Conservation (phyloP, 2,329 filamentous ascomycete genomes). For the Neopestalotiopsis sp. region DNA sequence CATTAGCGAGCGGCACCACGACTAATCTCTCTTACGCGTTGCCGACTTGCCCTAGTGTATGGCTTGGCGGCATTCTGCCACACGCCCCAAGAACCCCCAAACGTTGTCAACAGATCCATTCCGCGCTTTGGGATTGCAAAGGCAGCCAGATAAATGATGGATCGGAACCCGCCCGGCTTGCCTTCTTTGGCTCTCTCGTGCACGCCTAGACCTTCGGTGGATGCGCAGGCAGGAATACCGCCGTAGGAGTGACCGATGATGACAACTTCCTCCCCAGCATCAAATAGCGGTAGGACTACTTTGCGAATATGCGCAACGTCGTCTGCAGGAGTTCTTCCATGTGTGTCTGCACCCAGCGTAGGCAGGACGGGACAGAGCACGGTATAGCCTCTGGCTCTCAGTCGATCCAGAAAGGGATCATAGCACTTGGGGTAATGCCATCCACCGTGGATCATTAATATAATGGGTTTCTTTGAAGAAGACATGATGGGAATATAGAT, state of each 20-base stretch:
- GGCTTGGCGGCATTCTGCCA: slow-evolving; percentile 6
- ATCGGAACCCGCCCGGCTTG: slow-evolving; percentile 8
- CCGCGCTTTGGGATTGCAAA: background rate
- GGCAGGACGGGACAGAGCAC: slow-evolving; percentile 16
- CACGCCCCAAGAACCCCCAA: slow-evolving; percentile 7
- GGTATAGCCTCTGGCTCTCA: background rate
- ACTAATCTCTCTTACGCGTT: background rate
- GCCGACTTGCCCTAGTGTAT: slow-evolving; percentile 13
- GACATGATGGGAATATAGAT: background rate
- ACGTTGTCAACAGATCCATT: slow-evolving; percentile 5
- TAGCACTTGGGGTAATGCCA: slow-evolving; percentile 14
- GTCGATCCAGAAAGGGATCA: slow-evolving; percentile 1
- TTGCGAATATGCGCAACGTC: slow-evolving; percentile 23
- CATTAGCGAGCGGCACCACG: background rate
- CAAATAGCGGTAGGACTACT: slow-evolving; percentile 24
- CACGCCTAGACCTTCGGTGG: slow-evolving; percentile 7
- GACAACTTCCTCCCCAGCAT: slow-evolving; percentile 21
- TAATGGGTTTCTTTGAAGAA: slow-evolving; percentile 16
- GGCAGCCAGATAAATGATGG: slow-evolving; percentile 4
- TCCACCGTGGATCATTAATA: slow-evolving; percentile 11
- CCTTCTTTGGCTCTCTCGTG: background rate
- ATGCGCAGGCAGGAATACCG: slow-evolving; percentile 24
- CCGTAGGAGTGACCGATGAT: slow-evolving; percentile 30
- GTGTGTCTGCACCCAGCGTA: slow-evolving; percentile 12
- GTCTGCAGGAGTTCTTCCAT: slow-evolving; percentile 4